A percentile compares a stretch with the other conserved stretches of the same genome.
Evolutionary conservation across 768 basidiomycete genomes (phyloP).

Genomic region (Trametes cinnabarina): DNA sequence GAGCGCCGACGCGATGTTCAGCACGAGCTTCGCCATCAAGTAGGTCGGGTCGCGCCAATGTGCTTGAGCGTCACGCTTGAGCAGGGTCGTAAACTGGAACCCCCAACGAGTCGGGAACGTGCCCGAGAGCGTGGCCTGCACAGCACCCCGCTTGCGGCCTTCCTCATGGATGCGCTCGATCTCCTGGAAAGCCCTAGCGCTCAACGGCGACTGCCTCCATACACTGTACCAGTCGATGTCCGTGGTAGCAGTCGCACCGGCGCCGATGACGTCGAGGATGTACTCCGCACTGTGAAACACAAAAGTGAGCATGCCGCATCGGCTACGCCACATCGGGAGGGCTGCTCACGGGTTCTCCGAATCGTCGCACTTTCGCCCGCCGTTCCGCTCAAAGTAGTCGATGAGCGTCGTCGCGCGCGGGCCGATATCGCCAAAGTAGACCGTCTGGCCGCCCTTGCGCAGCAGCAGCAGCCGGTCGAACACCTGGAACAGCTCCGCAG

Average conservation of each 20-base stretch:
- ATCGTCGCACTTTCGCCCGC: constrained; percentile 57
- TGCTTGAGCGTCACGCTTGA: constrained; percentile 30
- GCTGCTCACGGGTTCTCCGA: constrained; percentile 62
- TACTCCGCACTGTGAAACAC: constrained; percentile 39
- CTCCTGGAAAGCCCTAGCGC: constrained; percentile 36
- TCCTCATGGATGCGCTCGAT: constrained; percentile 44
- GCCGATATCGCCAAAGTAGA: constrained; percentile 72
- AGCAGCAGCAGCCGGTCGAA: constrained; percentile 81
- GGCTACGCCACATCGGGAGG: too few species aligned
- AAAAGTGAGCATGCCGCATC: not conserved
- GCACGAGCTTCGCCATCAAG: constrained; percentile 38
- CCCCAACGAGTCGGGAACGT: constrained; percentile 41
- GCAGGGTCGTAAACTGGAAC: constrained; percentile 34
- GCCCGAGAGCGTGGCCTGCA: constrained; percentile 23
- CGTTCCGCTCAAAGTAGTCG: constrained; percentile 73
- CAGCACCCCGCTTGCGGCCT: constrained; percentile 29
- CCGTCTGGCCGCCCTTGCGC: constrained; percentile 69
- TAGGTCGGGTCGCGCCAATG: constrained; percentile 44
- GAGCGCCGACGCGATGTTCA: constrained; percentile 34
- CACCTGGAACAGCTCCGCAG: constrained; percentile 78
- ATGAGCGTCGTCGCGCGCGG: constrained; percentile 58
- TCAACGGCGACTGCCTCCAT: constrained; percentile 48
- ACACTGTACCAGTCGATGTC: constrained; percentile 47
- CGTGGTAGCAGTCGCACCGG: constrained; percentile 48
- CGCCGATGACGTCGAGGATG: constrained; percentile 54